Conservation (phyloP, 2,329 filamentous ascomycete species). For the Curvularia spicifera region DNA sequence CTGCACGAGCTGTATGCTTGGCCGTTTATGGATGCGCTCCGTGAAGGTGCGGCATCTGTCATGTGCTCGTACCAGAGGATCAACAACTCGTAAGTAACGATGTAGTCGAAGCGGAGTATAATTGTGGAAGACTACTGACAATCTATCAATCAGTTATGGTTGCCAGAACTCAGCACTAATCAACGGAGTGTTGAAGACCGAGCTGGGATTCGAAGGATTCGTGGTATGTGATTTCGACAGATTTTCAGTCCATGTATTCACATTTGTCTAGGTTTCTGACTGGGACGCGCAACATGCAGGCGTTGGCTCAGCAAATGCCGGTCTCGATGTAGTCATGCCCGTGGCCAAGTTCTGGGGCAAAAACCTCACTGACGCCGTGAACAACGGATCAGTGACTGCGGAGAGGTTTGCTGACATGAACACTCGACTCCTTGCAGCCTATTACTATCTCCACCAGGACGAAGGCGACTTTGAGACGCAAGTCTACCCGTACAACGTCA, state of each 20-base stretch:
- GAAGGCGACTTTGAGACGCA: constrained; percentile 40
- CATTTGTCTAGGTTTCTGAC: constrained; percentile 34
- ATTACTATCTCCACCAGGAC: constrained; percentile 49
- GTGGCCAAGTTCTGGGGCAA: constrained; percentile 40
- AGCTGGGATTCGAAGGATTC: constrained; percentile 57
- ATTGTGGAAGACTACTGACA: neutral
- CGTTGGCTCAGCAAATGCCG: constrained; percentile 53
- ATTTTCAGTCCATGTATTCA: neutral
- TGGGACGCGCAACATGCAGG: constrained; percentile 57
- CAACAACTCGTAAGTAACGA: constrained; percentile 29
- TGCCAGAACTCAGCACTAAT: constrained; percentile 51
- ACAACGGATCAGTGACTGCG: constrained; percentile 34
- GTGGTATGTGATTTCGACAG: constrained; percentile 40
- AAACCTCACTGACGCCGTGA: constrained; percentile 41
- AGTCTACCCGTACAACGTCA: constrained; percentile 31
- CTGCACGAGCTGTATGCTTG: constrained; percentile 71
- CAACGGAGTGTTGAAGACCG: constrained; percentile 59
- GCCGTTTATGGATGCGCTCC: constrained; percentile 67
- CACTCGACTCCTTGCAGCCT: constrained; percentile 36
- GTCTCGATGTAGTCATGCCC: constrained; percentile 58
- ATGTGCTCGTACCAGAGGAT: constrained; percentile 62
- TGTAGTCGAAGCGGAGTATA: neutral
- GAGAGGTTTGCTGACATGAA: constrained; percentile 43
- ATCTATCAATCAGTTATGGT: constrained; percentile 20
- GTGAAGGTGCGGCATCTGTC: constrained; percentile 62